Evolutionary conservation across 2,329 filamentous ascomycete genomes (phyloP).

Genomic region (Paraphaeosphaeria sporulosa): DNA sequence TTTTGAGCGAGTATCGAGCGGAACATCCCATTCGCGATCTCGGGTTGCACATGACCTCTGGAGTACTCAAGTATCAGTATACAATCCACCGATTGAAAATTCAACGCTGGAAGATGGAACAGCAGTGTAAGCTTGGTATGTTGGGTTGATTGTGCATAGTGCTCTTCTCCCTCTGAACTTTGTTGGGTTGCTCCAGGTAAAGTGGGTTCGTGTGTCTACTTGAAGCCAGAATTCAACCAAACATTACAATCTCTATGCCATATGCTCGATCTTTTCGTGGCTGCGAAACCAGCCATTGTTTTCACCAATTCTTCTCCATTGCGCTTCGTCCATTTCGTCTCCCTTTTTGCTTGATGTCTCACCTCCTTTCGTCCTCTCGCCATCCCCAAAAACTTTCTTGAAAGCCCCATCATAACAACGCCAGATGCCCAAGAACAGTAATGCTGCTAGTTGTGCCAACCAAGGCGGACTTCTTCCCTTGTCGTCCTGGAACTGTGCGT

Average conservation of each 20-base stretch:
- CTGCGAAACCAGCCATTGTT: slow-evolving; percentile 2
- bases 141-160: not conserved
- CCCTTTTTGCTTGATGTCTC: slow-evolving; percentile 17
- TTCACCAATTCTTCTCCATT: slow-evolving; percentile 9
- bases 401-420: slow-evolving; percentile 69
- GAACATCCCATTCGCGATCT: no score
- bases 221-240: not conserved
- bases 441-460: slow-evolving; percentile 63
- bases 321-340: not conserved
- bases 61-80: no score
- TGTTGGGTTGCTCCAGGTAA: not conserved
- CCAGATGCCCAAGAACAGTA: slow-evolving; percentile 68
- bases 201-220: not conserved
- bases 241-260: not conserved
- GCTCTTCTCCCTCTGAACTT: not conserved
- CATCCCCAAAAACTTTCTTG: slow-evolving; percentile 79
- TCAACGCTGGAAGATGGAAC: not conserved
- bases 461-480: slow-evolving; percentile 73
- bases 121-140: not conserved
- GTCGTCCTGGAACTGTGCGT: slow-evolving; percentile 65
- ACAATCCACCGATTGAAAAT: no score
- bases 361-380: slow-evolving; percentile 68
- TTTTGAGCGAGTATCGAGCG: no score
- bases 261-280: not conserved
- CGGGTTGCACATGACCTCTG: no score